Base-by-base conservation (phyloP, 1,284 basidiomycete genomes). In the Cutaneotrichosporon sp. region DNA sequence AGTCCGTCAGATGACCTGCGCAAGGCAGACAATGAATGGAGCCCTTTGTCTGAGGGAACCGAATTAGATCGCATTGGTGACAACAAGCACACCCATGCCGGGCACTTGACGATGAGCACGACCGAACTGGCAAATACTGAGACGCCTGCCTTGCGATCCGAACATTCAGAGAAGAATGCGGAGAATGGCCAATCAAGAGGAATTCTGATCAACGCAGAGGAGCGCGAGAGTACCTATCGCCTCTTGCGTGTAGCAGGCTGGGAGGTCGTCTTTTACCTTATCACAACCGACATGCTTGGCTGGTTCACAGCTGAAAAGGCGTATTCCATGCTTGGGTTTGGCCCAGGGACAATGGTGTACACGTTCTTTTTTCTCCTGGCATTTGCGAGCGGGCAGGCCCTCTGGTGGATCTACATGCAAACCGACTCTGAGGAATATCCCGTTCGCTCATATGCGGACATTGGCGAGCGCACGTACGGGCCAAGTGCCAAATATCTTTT, bases 251-350 rank as follows among this genome's bases (percentile, higher is more conserved):
- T 53, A 2, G 46, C 52, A 0, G 37, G 39, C 21, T 59, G 58
- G 58, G 54, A 59, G 47, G 47, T 56, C 18, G 49, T 56, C 23
- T 54, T 59, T 46, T 59, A 51, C 52, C 52, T 59, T 15, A 55
- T 58, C 46, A 46, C 26, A 15, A 52, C 51, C 14, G 59, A 64
- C 51, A 61, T 74, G 39, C 54, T 72, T 1, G 74, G 74, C 8
- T 70, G 70, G n/a, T 69, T 64, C 52, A 65, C 67, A 36, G 66
- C 70, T 0, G 64, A 67, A 0, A 68, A 67, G 49, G 64, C 67
- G 15, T 69, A 70, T 53, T 40, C 55, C 8, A n/a, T 46, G n/a
- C 55, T 68, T 23, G 67, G 66, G 1, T 56, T 60, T 20, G 61
- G 42, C 0, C 64, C 66, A 1, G 63, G 63, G 4, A 40, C 64